These are phyloP conservation scores for Pseudodiploospora longispora DNA, from an alignment of 2,329 filamentous ascomycete species.

Conservation along the genomic window DNA sequence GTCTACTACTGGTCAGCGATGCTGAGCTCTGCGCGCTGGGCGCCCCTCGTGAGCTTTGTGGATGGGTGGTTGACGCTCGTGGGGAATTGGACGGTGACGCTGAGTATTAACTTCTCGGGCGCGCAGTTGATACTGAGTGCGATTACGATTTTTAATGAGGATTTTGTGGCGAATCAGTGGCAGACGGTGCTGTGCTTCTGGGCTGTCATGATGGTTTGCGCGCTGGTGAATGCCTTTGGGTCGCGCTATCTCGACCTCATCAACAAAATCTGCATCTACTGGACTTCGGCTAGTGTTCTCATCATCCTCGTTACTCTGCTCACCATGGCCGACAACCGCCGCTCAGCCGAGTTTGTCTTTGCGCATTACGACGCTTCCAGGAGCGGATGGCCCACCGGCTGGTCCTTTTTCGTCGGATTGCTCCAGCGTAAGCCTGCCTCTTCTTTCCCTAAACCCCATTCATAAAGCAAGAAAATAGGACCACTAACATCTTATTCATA, in stretches of 20 bases:
- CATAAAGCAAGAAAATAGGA: background rate
- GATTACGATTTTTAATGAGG: conserved; percentile 56
- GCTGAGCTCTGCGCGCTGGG: conserved; percentile 53
- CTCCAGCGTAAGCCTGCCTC: conserved; percentile 34
- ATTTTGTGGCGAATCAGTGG: conserved; percentile 53
- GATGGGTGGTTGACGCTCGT: conserved; percentile 69
- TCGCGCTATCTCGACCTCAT: conserved; percentile 52
- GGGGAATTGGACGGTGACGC: conserved; percentile 62
- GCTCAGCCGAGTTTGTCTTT: conserved; percentile 59
- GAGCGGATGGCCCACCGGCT: conserved; percentile 59
- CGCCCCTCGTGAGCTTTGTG: conserved; percentile 58
- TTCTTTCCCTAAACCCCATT: no score
- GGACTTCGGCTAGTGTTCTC: conserved; percentile 61
- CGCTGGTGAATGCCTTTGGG: conserved; percentile 59
- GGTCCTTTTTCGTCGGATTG: conserved; percentile 49
- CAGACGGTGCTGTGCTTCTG: conserved; percentile 71
- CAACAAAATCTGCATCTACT: conserved; percentile 65
- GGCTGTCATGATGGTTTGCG: conserved; percentile 54
- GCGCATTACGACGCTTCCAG: conserved; percentile 59
- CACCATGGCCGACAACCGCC: conserved; percentile 55
- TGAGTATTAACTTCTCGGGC: conserved; percentile 64
- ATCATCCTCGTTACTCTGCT: conserved; percentile 65
- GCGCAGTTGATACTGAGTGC: conserved; percentile 61
- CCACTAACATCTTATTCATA: conserved; percentile 25
- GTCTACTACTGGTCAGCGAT: conserved; percentile 70